Conservation (phyloP, 257 asterid species). For the Verbena officinalis region DNA sequence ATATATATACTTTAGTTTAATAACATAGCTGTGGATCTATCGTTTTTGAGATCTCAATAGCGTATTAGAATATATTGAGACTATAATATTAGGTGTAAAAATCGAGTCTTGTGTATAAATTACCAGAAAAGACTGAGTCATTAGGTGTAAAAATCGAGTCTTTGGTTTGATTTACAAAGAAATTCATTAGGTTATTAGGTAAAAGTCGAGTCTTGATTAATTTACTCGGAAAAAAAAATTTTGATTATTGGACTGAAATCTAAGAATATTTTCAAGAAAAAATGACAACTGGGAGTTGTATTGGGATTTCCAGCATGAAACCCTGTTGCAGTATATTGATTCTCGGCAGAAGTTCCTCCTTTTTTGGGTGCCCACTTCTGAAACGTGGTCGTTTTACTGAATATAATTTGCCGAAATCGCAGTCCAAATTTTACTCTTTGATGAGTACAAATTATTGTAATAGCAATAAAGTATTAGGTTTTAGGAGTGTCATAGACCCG, state of each 20-base stretch:
- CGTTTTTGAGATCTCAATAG: constrained; percentile 36
- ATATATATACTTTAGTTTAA: constrained; percentile 17
- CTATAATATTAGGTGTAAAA: constrained; percentile 5
- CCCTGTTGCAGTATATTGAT: constrained; percentile 56
- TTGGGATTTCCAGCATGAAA: constrained; percentile 58
- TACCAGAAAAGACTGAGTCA: neutral
- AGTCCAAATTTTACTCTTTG: constrained; percentile 32
- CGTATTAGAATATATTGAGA: constrained; percentile 44
- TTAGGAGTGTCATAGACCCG: constrained; percentile 39
- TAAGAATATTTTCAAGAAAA: constrained; percentile 18
- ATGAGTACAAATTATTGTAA: constrained; percentile 19
- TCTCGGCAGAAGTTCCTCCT: constrained; percentile 49
- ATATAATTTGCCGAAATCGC: constrained; percentile 50
- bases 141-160: constrained; percentile 22
- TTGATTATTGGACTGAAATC: constrained; percentile 20
- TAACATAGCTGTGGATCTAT: neutral
- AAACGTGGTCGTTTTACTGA: constrained; percentile 34
- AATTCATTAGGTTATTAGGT: neutral
- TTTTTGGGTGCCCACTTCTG: constrained; percentile 50
- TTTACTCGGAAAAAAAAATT: neutral
- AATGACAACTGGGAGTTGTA: constrained; percentile 57
- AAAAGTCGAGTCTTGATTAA: constrained; percentile 13
- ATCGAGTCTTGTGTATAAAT: neutral
- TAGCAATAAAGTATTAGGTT: constrained; percentile 34
- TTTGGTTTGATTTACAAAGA: neutral